Percentiles rank a stretch among this genome's conserved stretches.
Conservation (phyloP, 2,329 filamentous ascomycete genomes). For the Aspergillus pseudoglaucus region DNA sequence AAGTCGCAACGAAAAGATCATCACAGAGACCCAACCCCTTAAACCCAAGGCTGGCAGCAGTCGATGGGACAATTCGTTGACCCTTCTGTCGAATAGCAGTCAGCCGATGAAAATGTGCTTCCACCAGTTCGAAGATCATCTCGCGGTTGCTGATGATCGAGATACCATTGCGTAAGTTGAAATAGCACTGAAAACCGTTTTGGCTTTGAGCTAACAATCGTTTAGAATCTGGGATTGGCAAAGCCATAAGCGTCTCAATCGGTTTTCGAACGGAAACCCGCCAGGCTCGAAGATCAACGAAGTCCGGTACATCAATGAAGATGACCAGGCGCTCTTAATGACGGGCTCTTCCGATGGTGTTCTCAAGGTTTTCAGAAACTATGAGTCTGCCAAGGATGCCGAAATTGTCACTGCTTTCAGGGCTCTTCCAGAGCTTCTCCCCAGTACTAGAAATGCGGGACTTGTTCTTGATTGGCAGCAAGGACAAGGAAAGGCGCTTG, state of each 20-base stretch:
- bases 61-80: conserved; percentile 77
- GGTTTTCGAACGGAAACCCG: conserved; percentile 93
- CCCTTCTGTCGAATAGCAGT: conserved; percentile 79
- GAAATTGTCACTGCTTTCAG: conserved; percentile 88
- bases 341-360: conserved; percentile 94
- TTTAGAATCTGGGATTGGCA: conserved; percentile 85
- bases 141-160: conserved; percentile 86
- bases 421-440: conserved; percentile 86
- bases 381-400: conserved; percentile 68
- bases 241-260: conserved; percentile 63
- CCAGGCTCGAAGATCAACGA: conserved; percentile 87
- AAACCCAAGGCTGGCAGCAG: conserved; percentile 81
- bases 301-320: conserved; percentile 95
- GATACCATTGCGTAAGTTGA: conserved; percentile 65
- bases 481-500: conserved; percentile 88
- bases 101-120: conserved; percentile 92
- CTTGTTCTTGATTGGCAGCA: conserved; percentile 99
- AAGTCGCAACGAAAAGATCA: conserved; percentile 85
- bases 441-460: conserved; percentile 87
- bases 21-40: conserved; percentile 85
- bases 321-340: conserved; percentile 90
- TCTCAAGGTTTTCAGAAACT: conserved; percentile 86
- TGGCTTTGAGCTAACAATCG: conserved; percentile 4
- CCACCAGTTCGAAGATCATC: conserved; percentile 94
- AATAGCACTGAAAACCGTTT: not conserved